Evolutionary conservation across 179 eudicot species (phyloP), one percentile per base, ranked within the genome.

Genomic region (Drosera spatulata): DNA sequence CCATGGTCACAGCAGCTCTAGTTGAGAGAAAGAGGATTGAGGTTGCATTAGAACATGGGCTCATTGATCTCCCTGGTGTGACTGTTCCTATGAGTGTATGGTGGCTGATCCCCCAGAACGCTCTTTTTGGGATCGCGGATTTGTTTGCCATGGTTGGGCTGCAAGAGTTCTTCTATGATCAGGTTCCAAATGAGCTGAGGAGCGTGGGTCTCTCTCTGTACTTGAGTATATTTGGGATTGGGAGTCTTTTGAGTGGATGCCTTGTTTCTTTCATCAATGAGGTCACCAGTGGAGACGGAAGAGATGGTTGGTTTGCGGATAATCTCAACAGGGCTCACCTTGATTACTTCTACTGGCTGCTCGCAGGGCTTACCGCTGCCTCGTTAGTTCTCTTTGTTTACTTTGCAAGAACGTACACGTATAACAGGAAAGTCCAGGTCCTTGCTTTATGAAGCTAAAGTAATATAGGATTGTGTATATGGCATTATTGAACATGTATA

Each of bases 111-210:
- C 95, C 95, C 3, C 89, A 86, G 69, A 81, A 79, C 47, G 68
- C 70, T 7, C 8, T 86, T n/a, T 73, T 74, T 37, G 94, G 94
- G 39, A 11, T 83, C 37, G 75, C 89, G 0, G 86, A 86, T 46
- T 88, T 77, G 3, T 84, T 86, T 69, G 69, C 85, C 4, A 71
- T 81, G 82, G 87, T 81, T 39, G 95, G 95, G 10, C 51, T 86
- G 65, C 95, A 84, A 70, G 95, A 86, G 57, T 84, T 84, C 37
- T 86, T 86, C 77, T 86, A 86, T 40, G 87, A 78, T 50, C 90
- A 86, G 64, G 80, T 86, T 56, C 87, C 87, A 0, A 68, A 61
- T 46, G 84, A 84, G 46, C 62, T 84, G 58, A 82, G 79, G 40
- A 86, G 91, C 41, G 72, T 82, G 0, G 95, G 95, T 15, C 72